Evolutionary conservation across 2,329 filamentous ascomycete genomes (phyloP).

Genomic region (Cladosporium austrohemisphaericum): DNA sequence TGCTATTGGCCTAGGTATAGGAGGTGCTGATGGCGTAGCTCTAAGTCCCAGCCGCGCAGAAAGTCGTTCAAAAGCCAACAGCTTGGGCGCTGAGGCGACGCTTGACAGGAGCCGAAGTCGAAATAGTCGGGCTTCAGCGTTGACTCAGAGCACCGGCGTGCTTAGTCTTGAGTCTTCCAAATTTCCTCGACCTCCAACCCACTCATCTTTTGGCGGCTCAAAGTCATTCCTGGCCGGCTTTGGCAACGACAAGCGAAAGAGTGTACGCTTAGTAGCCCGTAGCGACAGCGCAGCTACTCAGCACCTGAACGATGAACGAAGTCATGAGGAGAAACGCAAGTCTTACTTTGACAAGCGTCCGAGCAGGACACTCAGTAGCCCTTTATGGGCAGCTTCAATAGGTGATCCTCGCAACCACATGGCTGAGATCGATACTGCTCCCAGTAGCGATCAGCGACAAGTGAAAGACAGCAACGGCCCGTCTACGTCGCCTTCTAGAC

Average conservation of each 20-base stretch:
- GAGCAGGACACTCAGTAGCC: slow-evolving; percentile 33
- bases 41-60: background rate
- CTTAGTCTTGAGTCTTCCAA: slow-evolving; percentile 38
- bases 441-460: no score
- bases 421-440: background rate
- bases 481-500: slow-evolving; percentile 29
- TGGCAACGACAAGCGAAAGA: slow-evolving; percentile 34
- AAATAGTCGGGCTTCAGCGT: slow-evolving; percentile 37
- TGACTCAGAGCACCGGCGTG: slow-evolving; percentile 38
- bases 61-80: slow-evolving; percentile 18
- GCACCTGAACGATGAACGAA: slow-evolving; percentile 35
- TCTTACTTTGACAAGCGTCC: slow-evolving; percentile 37
- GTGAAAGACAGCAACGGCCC: slow-evolving; percentile 15
- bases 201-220: slow-evolving; percentile 14
- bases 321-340: slow-evolving; percentile 39
- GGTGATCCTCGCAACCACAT: no score
- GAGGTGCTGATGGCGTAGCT: slow-evolving; percentile 15
- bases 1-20: slow-evolving; percentile 24
- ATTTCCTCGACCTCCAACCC: slow-evolving; percentile 34
- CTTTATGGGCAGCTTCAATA: slow-evolving; percentile 36
- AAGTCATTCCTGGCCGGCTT: slow-evolving; percentile 17
- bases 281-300: slow-evolving; percentile 36
- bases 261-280: slow-evolving; percentile 39
- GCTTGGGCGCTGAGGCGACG: slow-evolving; percentile 27
- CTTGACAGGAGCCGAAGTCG: slow-evolving; percentile 30